Evolutionary conservation across 1,284 basidiomycete genomes (phyloP).

Genomic region (Nidula niveotomentosa): DNA sequence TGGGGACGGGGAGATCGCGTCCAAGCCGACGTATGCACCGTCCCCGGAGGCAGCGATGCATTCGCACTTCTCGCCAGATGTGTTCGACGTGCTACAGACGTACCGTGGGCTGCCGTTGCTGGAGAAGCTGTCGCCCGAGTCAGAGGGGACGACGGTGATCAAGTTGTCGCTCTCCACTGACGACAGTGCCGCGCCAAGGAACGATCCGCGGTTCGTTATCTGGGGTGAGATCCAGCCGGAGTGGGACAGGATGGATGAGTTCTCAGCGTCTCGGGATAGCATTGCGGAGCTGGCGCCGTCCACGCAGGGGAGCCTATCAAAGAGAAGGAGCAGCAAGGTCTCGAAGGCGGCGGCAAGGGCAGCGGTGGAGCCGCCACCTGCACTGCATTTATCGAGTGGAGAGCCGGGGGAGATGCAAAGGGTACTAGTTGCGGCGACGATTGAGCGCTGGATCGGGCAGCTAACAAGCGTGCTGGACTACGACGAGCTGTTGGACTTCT

Average conservation of each 20-base stretch:
- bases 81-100: conserved; percentile 82
- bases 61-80: conserved; percentile 66
- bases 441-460: conserved; percentile 89
- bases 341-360: conserved; percentile 16
- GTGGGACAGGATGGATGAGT: conserved; percentile 44
- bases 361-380: conserved; percentile 28
- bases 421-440: conserved; percentile 79
- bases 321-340: conserved; percentile 18
- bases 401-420: conserved; percentile 32
- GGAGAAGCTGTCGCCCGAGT: conserved; percentile 52
- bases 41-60: conserved; percentile 46
- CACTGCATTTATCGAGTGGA: conserved; percentile 5
- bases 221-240: conserved; percentile 71
- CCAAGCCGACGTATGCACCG: conserved; percentile 13
- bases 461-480: conserved; percentile 82
- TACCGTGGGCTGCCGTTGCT: conserved; percentile 73
- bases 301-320: conserved; percentile 17
- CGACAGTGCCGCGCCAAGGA: conserved; percentile 66
- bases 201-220: conserved; percentile 86
- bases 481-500: conserved; percentile 82
- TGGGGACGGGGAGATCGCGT: not conserved
- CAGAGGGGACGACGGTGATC: conserved; percentile 56
- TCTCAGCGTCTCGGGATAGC: conserved; percentile 49
- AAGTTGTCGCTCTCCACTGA: conserved; percentile 64
- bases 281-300: conserved; percentile 22